Conservation (phyloP, 495 filamentous ascomycete species). For the Penicillium longicatenatum region DNA sequence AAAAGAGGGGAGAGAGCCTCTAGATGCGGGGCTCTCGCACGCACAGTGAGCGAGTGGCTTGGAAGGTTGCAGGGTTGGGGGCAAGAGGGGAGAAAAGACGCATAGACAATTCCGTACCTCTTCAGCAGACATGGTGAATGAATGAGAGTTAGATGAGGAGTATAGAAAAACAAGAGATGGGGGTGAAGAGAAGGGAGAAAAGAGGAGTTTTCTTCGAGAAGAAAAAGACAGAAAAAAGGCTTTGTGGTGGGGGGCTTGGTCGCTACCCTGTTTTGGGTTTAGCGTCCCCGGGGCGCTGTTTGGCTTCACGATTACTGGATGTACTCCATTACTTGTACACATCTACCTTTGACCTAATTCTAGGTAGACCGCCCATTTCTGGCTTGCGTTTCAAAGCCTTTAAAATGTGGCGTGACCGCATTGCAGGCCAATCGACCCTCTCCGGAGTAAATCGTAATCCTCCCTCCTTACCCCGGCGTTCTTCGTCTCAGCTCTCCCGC, state of each 20-base stretch:
- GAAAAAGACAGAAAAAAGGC: slow-evolving; percentile 29
- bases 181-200: slow-evolving; percentile 28
- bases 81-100: slow-evolving; percentile 6
- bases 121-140: slow-evolving; percentile 48
- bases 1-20: slow-evolving; percentile 27
- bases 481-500: slow-evolving; percentile 48
- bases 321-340: background rate
- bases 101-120: slow-evolving; percentile 33
- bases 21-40: slow-evolving; percentile 39
- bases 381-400: background rate
- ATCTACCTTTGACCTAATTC: background rate
- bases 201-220: slow-evolving; percentile 28
- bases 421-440: slow-evolving; percentile 70
- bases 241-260: slow-evolving; percentile 45
- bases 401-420: slow-evolving; percentile 86
- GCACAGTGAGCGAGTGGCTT: slow-evolving; percentile 15
- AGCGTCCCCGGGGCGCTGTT: slow-evolving; percentile 25
- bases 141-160: slow-evolving; percentile 8
- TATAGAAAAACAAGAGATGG: slow-evolving; percentile 14
- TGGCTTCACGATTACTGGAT: slow-evolving; percentile 11
- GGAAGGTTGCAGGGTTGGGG: slow-evolving; percentile 11
- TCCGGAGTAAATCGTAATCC: slow-evolving; percentile 67
- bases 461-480: slow-evolving; percentile 69
- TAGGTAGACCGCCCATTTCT: background rate
- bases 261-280: slow-evolving; percentile 37